Evolutionary conservation across 805 yeast species (phyloP), one percentile per base, ranked within the genome.

Genomic region (Metschnikowia hibisci): DNA sequence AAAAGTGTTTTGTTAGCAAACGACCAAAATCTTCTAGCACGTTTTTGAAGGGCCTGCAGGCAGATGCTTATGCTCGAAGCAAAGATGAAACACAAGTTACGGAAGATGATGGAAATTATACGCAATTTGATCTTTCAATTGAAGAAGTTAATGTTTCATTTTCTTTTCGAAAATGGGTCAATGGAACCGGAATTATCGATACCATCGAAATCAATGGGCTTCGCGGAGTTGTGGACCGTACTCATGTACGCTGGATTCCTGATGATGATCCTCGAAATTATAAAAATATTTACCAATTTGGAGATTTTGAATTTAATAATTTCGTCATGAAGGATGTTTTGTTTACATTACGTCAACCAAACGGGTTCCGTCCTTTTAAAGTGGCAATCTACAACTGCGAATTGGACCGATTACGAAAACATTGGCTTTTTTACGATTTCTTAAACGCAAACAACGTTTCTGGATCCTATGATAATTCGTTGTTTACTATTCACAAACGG

Each of bases 351-450:
- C 73, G 75, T 46, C 96, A 90, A 62, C 98, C 98, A 0, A 71
- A 70, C 39, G 84, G 77, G 3, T 86, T 88, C 62, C 73, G 95
- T 45, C 90, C 93, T 0, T 87, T 93, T 59, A 81, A 85, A 50
- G 85, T 93, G 28, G 86, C 96, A 49, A 75, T 93, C n/a, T 90
- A 84, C 64, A 84, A 81, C 57, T 85, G 96, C 59, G 95, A 88
- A 46, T 61, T 90, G 33, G 84, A 90, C 1, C 71, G 76, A 41
- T 69, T 93, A 44, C 73, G 99, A 43, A 87, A 89, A 61, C 96
- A 93, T 61, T 93, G 99, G 98, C 69, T 93, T 23, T 84, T 87
- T 57, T 84, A 84, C 61, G 99, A 93, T 60, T 68, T 91, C 34
- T 63, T 93, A 46, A 87, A 84, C 58, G 95, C 96, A 10, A 83